Percentiles rank a stretch among this genome's conserved stretches.
phyloP scores from a whole-genome alignment of 345 rosid species.

The Luvunga scandens region DNA sequence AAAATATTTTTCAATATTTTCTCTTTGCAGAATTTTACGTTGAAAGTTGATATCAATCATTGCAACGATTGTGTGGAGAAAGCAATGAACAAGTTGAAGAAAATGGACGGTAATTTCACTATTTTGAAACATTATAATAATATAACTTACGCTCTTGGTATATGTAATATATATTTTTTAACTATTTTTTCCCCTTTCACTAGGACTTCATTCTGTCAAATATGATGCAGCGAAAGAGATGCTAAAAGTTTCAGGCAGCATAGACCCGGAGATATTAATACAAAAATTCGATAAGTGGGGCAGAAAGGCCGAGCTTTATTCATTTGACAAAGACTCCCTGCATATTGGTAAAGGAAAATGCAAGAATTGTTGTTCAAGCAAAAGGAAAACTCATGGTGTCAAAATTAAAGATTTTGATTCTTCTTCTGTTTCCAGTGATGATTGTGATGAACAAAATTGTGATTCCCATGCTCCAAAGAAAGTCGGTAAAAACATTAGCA shows the following conservation, averaged over 20 bases:
- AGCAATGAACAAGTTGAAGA: constrained; percentile 2
- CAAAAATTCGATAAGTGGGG: constrained; percentile 9
- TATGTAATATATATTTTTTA: background rate
- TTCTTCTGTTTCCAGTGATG: background rate
- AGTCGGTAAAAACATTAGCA: background rate
- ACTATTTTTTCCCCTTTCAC: background rate
- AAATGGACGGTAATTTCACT: background rate
- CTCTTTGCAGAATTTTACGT: background rate
- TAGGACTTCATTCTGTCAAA: constrained; percentile 4
- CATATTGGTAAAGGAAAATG: background rate
- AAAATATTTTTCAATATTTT: background rate
- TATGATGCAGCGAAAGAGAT: background rate
- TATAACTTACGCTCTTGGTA: too few relatives aligned
- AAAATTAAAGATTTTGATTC: background rate
- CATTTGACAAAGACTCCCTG: background rate
- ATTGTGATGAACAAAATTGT: background rate
- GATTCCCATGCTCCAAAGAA: background rate
- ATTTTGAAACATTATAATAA: background rate
- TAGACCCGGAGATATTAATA: background rate
- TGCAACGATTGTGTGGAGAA: background rate
- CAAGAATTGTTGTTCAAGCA: background rate
- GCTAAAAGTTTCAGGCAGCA: background rate
- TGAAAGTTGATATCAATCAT: constrained; percentile 5
- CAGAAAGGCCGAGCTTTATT: constrained; percentile 9
- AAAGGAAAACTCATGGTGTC: background rate